Base-by-base conservation (phyloP, 192 early-diverging fungal genomes). In the Rhizophagus clarus region DNA sequence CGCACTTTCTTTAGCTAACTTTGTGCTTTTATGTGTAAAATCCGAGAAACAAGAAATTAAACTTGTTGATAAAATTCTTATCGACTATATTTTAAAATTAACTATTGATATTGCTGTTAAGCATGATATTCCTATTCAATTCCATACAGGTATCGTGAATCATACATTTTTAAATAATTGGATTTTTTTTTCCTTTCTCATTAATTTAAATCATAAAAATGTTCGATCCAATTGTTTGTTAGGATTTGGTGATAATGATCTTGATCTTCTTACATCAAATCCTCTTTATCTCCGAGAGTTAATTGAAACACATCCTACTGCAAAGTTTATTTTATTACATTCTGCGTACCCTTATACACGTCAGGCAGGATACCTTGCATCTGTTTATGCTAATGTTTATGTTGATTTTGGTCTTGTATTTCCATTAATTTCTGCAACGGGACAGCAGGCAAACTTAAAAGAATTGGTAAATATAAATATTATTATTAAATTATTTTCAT, bases 211-310 rank as follows among this genome's bases (percentile, higher is more conserved):
- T 26, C 51, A 4, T 31, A 7, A 22, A 34, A 47, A 37, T 34
- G 4, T 70, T 37, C 12, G 9, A 28, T 17, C 51, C 20, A 24
- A 17, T 40, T 66, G 63, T n/a, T 45, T 40, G 5, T 24, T 67
- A 77, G 75, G 75, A 32, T 82, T 82, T 61, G 81, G 81, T 64
- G 81, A 80, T 63, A 76, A 72, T 9, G 79, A 82, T 80, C 31
- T 80, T 61, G 79, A 82, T 72, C 45, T 82, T 20, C 40, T 82
- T 47, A 14, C 24, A 4, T 32, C 62, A 14, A 81, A 82, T 72
- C 81, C 81, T 9, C 31, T 82, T 74, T 28, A 81, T 61, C 40
- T 82, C 17, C 17, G 66, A 9, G 20, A 28, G 14, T 56, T 82
- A 34, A 82, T 82, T 45, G 81, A 82, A n/a, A 24, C 72, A 34